Conservation (phyloP, 169 alveolate species). For the Plasmodium vinckei region DNA sequence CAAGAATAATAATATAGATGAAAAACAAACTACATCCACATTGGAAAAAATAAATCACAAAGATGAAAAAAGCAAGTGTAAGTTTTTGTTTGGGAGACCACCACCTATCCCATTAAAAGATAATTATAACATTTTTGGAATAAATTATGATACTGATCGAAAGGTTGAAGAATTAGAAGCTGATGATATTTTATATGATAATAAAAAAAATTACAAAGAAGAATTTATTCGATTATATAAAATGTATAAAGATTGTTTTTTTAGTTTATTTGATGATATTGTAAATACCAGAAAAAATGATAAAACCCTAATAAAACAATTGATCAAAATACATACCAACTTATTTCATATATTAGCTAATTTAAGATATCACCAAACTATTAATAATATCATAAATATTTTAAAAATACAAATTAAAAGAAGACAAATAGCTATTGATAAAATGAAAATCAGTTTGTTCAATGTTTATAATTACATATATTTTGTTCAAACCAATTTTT, state of each 20-base stretch:
- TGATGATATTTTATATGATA: constrained; percentile 60
- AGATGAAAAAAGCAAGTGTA: background rate
- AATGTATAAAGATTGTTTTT: constrained; percentile 78
- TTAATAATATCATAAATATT: constrained; percentile 78
- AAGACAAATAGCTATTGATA: constrained; percentile 81
- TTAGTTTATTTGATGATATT: constrained; percentile 67
- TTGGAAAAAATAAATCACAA: too few relatives aligned
- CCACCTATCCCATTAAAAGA: constrained; percentile 79
- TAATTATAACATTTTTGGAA: constrained; percentile 80
- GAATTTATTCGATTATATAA: constrained; percentile 79
- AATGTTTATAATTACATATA: constrained; percentile 24
- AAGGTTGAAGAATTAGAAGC: constrained; percentile 82
- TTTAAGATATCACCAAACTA: constrained; percentile 75
- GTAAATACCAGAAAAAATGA: constrained; percentile 22
- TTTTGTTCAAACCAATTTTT: constrained; percentile 67
- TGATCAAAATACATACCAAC: constrained; percentile 76
- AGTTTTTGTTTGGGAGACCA: constrained; percentile 71
- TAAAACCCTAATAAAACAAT: constrained; percentile 15
- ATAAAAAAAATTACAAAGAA: constrained; percentile 65
- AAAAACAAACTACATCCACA: background rate
- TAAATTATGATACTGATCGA: constrained; percentile 65
- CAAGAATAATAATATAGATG: background rate
- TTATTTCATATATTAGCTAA: constrained; percentile 80
- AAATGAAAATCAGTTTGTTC: constrained; percentile 80
- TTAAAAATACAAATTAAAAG: constrained; percentile 79